phyloP scores from a whole-genome alignment of 2,329 filamentous ascomycete genomes.

The Fusarium longipes region DNA sequence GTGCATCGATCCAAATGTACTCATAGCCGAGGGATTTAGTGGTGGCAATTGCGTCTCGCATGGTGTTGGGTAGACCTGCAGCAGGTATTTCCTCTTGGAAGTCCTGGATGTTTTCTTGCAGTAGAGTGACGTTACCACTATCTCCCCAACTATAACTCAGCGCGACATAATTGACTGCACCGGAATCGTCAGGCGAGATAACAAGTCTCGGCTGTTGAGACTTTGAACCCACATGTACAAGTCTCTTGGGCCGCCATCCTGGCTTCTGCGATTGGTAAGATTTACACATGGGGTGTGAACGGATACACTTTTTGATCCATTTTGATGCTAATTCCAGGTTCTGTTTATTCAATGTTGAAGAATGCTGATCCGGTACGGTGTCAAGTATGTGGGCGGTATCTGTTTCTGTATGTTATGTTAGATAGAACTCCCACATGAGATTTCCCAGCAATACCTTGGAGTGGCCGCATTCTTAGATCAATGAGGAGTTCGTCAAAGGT shows the following conservation, averaged over 20 bases:
- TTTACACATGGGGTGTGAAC: constrained; percentile 1
- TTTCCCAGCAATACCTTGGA: background rate
- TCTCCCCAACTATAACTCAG: constrained; percentile 11
- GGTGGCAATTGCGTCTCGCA: background rate
- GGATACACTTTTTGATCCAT: background rate
- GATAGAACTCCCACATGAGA: fast-evolving
- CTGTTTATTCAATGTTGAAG: background rate
- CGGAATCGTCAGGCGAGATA: fast-evolving
- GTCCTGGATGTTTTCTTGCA: fast-evolving
- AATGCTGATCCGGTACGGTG: background rate
- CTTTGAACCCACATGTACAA: background rate
- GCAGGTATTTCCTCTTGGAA: background rate
- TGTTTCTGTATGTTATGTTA: background rate
- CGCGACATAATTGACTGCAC: background rate
- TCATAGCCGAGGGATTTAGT: background rate
- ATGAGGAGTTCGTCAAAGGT: background rate
- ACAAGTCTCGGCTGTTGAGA: background rate
- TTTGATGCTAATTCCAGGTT: background rate
- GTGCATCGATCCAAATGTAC: constrained; percentile 1
- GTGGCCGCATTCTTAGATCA: background rate
- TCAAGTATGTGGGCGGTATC: background rate
- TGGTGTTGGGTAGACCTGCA: background rate
- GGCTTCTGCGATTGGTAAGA: background rate
- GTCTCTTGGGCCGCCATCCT: constrained; percentile 4
- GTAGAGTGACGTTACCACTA: background rate